A percentile compares a stretch with the other conserved stretches of the same genome.
phyloP scores from a whole-genome alignment of 2,329 filamentous ascomycete genomes.

The Fusarium sarcochroum region DNA sequence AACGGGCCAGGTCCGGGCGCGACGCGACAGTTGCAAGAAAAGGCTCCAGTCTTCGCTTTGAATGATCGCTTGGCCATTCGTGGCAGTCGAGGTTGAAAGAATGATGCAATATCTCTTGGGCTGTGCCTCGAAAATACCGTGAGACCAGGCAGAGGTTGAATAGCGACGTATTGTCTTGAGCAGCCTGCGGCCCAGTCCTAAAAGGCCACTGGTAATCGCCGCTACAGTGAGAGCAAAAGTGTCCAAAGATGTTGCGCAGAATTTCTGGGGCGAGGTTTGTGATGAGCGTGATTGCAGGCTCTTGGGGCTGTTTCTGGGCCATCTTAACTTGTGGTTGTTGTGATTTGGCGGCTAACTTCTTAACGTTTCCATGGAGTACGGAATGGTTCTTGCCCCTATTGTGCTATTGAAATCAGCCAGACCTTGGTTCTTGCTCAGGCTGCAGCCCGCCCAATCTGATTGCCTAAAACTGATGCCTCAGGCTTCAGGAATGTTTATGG shows the following conservation, averaged over 20 bases:
- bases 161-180: not conserved
- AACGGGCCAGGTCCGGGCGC: slow-evolving; percentile 9
- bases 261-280: not conserved
- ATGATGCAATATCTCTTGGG: slow-evolving; percentile 16
- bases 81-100: not conserved
- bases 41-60: slow-evolving; percentile 4
- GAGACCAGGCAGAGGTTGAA: slow-evolving; percentile 16
- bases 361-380: too few species aligned
- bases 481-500: too few species aligned
- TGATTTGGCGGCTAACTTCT: too few species aligned
- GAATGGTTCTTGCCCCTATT: too few species aligned
- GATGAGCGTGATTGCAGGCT: too few species aligned
- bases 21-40: slow-evolving; percentile 13
- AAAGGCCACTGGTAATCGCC: not conserved
- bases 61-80: not conserved
- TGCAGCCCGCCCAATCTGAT: too few species aligned
- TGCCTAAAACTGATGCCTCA: too few species aligned
- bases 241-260: not conserved
- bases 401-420: too few species aligned
- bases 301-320: too few species aligned
- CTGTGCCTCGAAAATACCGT: not conserved
- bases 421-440: too few species aligned
- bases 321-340: too few species aligned
- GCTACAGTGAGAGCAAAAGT: slow-evolving; percentile 18
- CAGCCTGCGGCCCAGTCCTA: not conserved